Evolutionary conservation across 345 rosid species (phyloP), one percentile per base, ranked within the genome.

Genomic region (Hibiscus syriacus): DNA sequence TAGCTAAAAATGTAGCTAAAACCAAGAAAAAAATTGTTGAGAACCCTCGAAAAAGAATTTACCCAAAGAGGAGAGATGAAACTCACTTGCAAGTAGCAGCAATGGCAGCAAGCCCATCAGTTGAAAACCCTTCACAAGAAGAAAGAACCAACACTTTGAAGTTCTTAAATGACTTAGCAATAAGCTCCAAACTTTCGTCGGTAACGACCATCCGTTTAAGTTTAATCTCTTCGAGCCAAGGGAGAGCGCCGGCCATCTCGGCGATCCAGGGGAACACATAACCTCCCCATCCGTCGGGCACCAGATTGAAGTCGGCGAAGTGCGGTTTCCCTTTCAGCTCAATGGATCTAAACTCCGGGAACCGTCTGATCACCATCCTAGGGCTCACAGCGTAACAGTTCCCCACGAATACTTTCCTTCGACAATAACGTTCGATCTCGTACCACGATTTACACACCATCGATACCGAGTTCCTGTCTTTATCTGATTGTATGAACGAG

Each of bases 271-370:
- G 96, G 71, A 63, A 69, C 32, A 87, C 83, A 75, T 81, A 82
- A 20, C 91, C 98, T n/a, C 98, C 98, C 98, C 98, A 93, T 2
- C 96, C 96, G 0, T 86, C 91, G 6, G 98, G 98, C 16, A 93
- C 96, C 56, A 93, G 79, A 73, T 86, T 80, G 79, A 90, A 93
- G 77, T 93, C 98, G 0, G 98, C 97, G 14, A 93, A 93, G 82
- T 93, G 97, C 17, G 98, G 98, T 80, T 93, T 93, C 70, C 98
- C 98, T 62, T 93, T 93, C 46, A 93, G 78, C 84, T 80, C 85
- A 57, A 90, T 52, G 76, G 98, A 93, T 81, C 90, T 84, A 67
- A 86, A 64, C 39, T 83, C 87, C 43, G 94, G 97, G 76, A 93
- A 93, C 79, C 97, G 80, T 64, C 78, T 52, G 62, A 76, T 69